Base-by-base conservation (phyloP, 768 basidiomycete species). In the Lenzites betulinus region DNA sequence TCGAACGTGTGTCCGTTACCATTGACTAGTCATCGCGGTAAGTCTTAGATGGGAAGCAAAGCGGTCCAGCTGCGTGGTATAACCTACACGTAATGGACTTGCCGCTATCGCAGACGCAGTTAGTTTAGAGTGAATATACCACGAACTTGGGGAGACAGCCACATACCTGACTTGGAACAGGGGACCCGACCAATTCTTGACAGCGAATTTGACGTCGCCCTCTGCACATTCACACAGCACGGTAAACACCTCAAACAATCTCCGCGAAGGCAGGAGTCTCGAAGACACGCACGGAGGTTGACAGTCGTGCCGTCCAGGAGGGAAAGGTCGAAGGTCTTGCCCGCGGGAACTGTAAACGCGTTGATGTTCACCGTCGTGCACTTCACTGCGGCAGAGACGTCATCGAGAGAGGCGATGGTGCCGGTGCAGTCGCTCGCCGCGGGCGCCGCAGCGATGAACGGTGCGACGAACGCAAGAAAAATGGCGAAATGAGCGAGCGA, bases 361-460 rank as follows among this genome's bases (percentile, higher is more conserved):
- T 82, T 76, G 67, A 87, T 80, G 63, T 81, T 81, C 55, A 88
- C 81, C 3, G 81, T 84, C 1, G 76, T 81, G 69, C 87, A 89
- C 62, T 75, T 62, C 25, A 82, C 78, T 20, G 87, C 86, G 54
- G 67, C 72, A 30, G 70, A 65, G 35, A 86, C 81, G 63, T 87
- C 84, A 51, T 58, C 59, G 55, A 85, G 68, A 1, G 84, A 84
- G n/a, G 77, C 76, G 65, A 86, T 86, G 0, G 78, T 81, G 22
- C 82, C 83, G 2, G 78, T 78, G 65, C 83, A 84, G 28, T 55
- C 51, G 35, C 55, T 44, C 52, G 66, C 51, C 3, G 51, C 43
- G 18, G 62, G 60, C 12, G 49, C 57, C 2, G 56, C 54, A 9
- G 30, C 15, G 25, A 62, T 28, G 25, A 51, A 48, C 20, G 25